Conservation (phyloP, 495 filamentous ascomycete species). For the Neurospora tetrasperma region DNA sequence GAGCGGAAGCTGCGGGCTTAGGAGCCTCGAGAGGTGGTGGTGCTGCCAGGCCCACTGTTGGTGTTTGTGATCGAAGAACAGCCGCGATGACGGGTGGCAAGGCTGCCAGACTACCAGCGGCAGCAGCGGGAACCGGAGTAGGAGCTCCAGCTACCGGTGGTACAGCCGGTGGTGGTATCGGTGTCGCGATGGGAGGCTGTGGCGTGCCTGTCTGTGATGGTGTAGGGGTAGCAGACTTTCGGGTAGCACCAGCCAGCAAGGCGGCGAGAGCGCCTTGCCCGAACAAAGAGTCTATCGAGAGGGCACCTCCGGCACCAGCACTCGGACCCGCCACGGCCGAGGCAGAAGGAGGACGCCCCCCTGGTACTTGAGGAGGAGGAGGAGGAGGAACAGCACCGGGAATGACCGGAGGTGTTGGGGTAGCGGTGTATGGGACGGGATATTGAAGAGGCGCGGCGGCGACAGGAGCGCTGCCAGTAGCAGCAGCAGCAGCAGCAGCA, state of each 20-base stretch:
- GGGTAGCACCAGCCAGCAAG: slow-evolving; percentile 27
- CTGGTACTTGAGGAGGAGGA: slow-evolving; percentile 11
- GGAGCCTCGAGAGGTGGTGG: slow-evolving; percentile 1
- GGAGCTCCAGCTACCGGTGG: slow-evolving; percentile 1
- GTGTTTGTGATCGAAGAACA: slow-evolving; percentile 15
- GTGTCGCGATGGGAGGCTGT: slow-evolving; percentile 25
- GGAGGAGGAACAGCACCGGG: background rate
- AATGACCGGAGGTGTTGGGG: slow-evolving; percentile 20
- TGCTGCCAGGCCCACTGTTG: slow-evolving; percentile 12
- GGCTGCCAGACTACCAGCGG: background rate
- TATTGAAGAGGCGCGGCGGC: slow-evolving; percentile 16
- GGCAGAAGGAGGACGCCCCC: slow-evolving; percentile 15
- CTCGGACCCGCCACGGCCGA: slow-evolving; percentile 15
- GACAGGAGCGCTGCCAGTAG: background rate
- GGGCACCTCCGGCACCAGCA: slow-evolving; percentile 15
- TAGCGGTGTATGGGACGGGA: slow-evolving; percentile 10
- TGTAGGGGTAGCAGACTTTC: slow-evolving; percentile 34
- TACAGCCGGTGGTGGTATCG: slow-evolving; percentile 9
- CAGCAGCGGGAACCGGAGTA: slow-evolving; percentile 9
- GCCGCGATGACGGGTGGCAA: slow-evolving; percentile 3
- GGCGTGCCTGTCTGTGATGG: slow-evolving; percentile 30
- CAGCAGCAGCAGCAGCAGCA: background rate
- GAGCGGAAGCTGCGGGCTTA: slow-evolving; percentile 4
- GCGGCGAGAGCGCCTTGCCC: slow-evolving; percentile 44
- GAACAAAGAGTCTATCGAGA: slow-evolving; percentile 41